Percentiles rank a stretch among this genome's conserved stretches.
phyloP scores from a whole-genome alignment of 805 yeast genomes.

The Candida pseudoglaebosa region DNA sequence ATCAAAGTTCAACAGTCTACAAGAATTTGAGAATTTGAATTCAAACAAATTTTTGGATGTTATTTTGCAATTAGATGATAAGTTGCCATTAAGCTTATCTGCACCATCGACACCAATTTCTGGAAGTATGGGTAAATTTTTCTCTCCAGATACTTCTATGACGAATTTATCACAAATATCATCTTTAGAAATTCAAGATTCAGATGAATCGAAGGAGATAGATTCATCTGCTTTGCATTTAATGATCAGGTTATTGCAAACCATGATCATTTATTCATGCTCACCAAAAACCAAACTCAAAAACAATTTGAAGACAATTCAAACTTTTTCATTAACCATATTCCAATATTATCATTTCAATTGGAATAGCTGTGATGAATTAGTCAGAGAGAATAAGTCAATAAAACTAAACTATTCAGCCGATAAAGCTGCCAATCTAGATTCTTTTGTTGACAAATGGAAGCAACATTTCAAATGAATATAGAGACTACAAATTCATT shows the following conservation, averaged over 20 bases:
- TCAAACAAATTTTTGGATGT: conserved; percentile 30
- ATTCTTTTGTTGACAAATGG: conserved; percentile 38
- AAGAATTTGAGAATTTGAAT: conserved; percentile 33
- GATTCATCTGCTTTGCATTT: conserved; percentile 29
- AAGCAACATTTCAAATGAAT: conserved; percentile 18
- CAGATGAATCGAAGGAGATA: conserved; percentile 2
- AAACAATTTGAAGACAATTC: conserved; percentile 26
- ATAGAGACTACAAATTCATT: neutral
- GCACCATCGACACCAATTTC: conserved; percentile 41
- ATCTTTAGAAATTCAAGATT: neutral
- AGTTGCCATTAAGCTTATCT: conserved; percentile 39
- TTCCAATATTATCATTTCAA: conserved; percentile 39
- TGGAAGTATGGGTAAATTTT: conserved; percentile 6
- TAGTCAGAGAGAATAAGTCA: conserved; percentile 30
- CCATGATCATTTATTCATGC: conserved; percentile 30
- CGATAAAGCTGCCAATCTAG: conserved; percentile 31
- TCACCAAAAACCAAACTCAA: conserved; percentile 28
- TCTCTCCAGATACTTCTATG: conserved; percentile 3
- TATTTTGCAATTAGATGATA: conserved; percentile 36
- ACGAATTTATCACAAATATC: conserved; percentile 2
- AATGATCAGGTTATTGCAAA: conserved; percentile 29
- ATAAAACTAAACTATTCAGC: conserved; percentile 33
- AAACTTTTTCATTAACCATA: conserved; percentile 29
- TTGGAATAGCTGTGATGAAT: conserved; percentile 35
- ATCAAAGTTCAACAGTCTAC: conserved; percentile 15